Conservation (phyloP, 108 stramenopile species). For the Skeletonema marinoi region DNA sequence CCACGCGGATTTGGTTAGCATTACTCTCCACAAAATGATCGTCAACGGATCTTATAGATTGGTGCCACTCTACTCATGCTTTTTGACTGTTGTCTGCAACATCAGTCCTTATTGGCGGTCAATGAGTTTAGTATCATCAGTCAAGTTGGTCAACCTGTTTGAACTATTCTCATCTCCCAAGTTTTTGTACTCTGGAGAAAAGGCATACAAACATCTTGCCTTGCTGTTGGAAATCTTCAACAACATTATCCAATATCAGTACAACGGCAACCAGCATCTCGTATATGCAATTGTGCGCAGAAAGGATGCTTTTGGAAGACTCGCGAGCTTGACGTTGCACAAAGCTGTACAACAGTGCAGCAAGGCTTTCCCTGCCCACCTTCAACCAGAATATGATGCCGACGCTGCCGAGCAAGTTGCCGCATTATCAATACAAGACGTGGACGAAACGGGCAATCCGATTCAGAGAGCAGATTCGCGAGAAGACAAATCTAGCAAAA, state of each 20-base stretch:
- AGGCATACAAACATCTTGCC: conserved; percentile 88
- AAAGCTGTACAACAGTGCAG: conserved; percentile 80
- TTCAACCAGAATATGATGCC: conserved; percentile 59
- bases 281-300: conserved; percentile 96
- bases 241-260: conserved; percentile 99
- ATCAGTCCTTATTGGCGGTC: conserved; percentile 92
- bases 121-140: conserved; percentile 88
- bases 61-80: conserved; percentile 91
- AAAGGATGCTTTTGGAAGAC: conserved; percentile 81
- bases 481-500: conserved; percentile 38
- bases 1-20: conserved; percentile 93
- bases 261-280: conserved; percentile 93
- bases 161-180: conserved; percentile 92
- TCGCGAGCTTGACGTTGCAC: conserved; percentile 74
- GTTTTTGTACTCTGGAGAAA: conserved; percentile 88
- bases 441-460: conserved; percentile 66
- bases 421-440: conserved; percentile 38
- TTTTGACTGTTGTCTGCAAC: conserved; percentile 96
- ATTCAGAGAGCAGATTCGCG: conserved; percentile 38
- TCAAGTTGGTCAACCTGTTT: conserved; percentile 95
- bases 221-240: conserved; percentile 95
- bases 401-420: conserved; percentile 56
- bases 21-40: conserved; percentile 94
- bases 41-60: conserved; percentile 91
- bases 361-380: conserved; percentile 71